These are phyloP conservation scores for Grosmannia serpens DNA, from an alignment of 2,329 filamentous ascomycete genomes.

Conservation along the genomic window DNA sequence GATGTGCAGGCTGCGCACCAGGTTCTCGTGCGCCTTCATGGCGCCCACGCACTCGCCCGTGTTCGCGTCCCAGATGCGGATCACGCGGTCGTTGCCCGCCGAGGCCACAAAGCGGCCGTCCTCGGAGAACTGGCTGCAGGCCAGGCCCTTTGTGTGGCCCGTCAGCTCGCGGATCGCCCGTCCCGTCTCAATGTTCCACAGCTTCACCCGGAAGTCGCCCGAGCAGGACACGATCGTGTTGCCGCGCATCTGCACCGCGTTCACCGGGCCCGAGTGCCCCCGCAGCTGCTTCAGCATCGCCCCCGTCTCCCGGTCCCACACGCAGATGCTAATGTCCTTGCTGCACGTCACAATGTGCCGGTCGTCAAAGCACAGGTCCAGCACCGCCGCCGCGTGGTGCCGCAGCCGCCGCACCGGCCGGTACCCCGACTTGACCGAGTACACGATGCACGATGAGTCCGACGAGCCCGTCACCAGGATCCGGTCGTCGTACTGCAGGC, in stretches of 20 bases:
- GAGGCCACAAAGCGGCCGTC: slow-evolving; percentile 90
- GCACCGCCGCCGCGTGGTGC: slow-evolving; percentile 75
- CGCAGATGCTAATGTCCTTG: slow-evolving; percentile 86
- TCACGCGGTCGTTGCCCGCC: slow-evolving; percentile 88
- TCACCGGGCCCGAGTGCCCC: slow-evolving; percentile 86
- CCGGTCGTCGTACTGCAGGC: slow-evolving; percentile 83
- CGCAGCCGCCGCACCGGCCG: slow-evolving; percentile 65
- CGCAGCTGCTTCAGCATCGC: slow-evolving; percentile 64
- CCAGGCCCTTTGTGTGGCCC: slow-evolving; percentile 84
- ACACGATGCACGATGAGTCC: slow-evolving; percentile 82
- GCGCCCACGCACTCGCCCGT: slow-evolving; percentile 74
- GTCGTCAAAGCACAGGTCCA: slow-evolving; percentile 88
- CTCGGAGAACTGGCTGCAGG: slow-evolving; percentile 91
- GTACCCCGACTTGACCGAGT: slow-evolving; percentile 71
- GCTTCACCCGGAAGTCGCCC: slow-evolving; percentile 83
- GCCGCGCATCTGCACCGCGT: slow-evolving; percentile 88
- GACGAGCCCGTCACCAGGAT: slow-evolving; percentile 94
- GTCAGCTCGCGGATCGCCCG: slow-evolving; percentile 82
- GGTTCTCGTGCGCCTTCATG: slow-evolving; percentile 69
- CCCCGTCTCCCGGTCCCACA: slow-evolving; percentile 82
- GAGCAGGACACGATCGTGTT: slow-evolving; percentile 89
- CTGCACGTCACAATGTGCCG: slow-evolving; percentile 93
- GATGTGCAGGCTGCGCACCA: slow-evolving; percentile 84
- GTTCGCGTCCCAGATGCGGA: slow-evolving; percentile 91
- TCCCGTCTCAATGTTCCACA: slow-evolving; percentile 90